Evolutionary conservation across 2,329 filamentous ascomycete genomes (phyloP).

Genomic region (Pseudocercospora crystallina): DNA sequence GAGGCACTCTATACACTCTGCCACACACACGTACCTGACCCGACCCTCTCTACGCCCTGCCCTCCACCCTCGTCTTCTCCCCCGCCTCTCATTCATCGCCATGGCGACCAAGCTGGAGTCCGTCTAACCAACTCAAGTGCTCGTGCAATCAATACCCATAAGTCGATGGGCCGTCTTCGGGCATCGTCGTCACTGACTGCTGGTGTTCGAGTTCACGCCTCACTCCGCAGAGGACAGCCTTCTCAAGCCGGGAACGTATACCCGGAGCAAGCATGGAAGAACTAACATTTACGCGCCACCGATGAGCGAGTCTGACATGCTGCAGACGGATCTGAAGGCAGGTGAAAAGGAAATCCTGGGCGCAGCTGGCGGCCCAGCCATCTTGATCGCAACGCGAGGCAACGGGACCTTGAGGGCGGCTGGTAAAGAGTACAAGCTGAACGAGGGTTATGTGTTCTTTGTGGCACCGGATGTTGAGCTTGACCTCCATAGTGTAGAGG

Average conservation of each 20-base stretch:
- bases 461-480: conserved; percentile 59
- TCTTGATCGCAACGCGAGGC: conserved; percentile 63
- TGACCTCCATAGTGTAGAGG: conserved; percentile 43
- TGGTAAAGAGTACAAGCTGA: conserved; percentile 54
- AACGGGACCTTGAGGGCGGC: conserved; percentile 57
- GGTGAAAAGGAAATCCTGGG: conserved; percentile 61
- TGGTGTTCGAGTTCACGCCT: conserved; percentile 51
- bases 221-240: conserved; percentile 59
- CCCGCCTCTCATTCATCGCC: background rate
- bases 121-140: conserved; percentile 57
- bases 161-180: too few species aligned
- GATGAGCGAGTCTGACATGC: conserved; percentile 70
- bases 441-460: conserved; percentile 66
- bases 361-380: conserved; percentile 59
- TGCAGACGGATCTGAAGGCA: conserved; percentile 56
- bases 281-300: conserved; percentile 66
- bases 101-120: conserved; percentile 49
- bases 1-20: too few species aligned
- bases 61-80: too few species aligned
- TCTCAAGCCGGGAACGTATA: conserved; percentile 51
- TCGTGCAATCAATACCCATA: conserved; percentile 63
- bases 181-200: too few species aligned
- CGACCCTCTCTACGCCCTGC: too few species aligned
- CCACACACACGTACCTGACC: too few species aligned
- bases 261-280: conserved; percentile 57